Evolutionary conservation across 305 asterid species (phyloP).

Genomic region (Petunia hybrid): DNA sequence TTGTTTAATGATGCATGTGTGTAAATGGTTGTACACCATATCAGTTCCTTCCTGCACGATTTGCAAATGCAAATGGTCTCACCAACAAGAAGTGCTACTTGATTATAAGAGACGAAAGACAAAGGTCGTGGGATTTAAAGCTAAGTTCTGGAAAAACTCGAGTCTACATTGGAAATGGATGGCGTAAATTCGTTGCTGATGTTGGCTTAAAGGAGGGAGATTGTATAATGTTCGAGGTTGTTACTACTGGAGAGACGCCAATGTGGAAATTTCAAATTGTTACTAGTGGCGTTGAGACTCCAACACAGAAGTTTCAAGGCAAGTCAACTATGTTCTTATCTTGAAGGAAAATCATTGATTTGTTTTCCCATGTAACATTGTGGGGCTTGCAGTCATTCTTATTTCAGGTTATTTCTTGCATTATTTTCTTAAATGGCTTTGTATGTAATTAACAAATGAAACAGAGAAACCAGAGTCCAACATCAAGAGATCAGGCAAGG

Average conservation of each 20-base stretch:
- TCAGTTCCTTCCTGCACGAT: not conserved
- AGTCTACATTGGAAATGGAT: not conserved
- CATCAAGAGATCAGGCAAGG: constrained; percentile 18
- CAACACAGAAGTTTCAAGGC: not conserved
- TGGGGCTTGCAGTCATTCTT: too few relatives aligned
- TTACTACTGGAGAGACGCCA: not conserved
- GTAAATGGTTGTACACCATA: constrained; percentile 1
- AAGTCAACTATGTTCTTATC: not conserved
- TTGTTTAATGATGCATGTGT: not conserved
- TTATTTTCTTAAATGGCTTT: not conserved
- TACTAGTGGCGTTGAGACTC: not conserved
- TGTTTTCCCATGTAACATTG: too few relatives aligned
- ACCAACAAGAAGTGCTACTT: not conserved
- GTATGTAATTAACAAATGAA: constrained; percentile 5
- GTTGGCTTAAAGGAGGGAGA: not conserved
- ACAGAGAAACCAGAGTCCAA: not conserved
- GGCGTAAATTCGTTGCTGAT: constrained; percentile 1
- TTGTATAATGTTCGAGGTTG: not conserved
- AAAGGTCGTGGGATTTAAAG: not conserved
- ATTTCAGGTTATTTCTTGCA: too few relatives aligned
- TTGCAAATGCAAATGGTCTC: not conserved
- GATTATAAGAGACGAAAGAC: not conserved
- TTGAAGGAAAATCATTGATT: not conserved
- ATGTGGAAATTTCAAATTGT: not conserved
- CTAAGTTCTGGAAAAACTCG: not conserved